phyloP scores from a whole-genome alignment of 2,329 filamentous ascomycete genomes.

The Aspergillus hiratsukae region DNA sequence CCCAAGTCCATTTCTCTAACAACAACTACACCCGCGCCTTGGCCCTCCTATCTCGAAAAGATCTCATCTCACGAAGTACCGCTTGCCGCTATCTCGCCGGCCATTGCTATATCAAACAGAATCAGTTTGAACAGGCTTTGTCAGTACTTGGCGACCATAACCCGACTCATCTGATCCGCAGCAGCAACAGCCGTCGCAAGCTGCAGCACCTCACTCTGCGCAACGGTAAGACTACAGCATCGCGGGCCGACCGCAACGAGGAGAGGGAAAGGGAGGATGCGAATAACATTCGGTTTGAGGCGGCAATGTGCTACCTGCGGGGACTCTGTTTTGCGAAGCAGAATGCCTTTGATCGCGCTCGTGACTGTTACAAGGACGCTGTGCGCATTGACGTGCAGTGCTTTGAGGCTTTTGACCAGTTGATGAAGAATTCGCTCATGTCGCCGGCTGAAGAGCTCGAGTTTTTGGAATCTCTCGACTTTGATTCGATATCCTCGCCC shows the following conservation, averaged over 20 bases:
- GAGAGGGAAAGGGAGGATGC: conserved; percentile 64
- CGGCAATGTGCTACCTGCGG: conserved; percentile 92
- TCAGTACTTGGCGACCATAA: conserved; percentile 84
- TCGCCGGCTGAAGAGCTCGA: conserved; percentile 83
- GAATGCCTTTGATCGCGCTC: conserved; percentile 93
- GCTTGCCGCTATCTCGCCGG: conserved; percentile 90
- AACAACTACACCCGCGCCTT: conserved; percentile 93
- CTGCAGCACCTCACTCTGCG: conserved; percentile 57
- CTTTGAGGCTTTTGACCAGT: conserved; percentile 95
- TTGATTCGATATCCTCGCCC: conserved; percentile 70
- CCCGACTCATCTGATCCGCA: conserved; percentile 78
- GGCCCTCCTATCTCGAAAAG: conserved; percentile 76
- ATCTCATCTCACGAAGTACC: conserved; percentile 74
- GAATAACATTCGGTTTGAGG: conserved; percentile 79
- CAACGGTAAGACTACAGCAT: conserved; percentile 43
- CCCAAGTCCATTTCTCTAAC: conserved; percentile 94
- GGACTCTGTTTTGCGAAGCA: conserved; percentile 95
- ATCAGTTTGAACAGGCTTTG: conserved; percentile 83
- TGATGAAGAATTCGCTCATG: conserved; percentile 95
- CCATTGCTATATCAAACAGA: conserved; percentile 91
- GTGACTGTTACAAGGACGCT: conserved; percentile 97
- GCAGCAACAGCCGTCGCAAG: conserved; percentile 64
- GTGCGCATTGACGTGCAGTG: conserved; percentile 96
- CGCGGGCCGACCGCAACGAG: conserved; percentile 55
- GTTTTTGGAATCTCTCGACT: conserved; percentile 83